phyloP scores from a whole-genome alignment of 345 rosid genomes.

The Eucalyptus decipiens region DNA sequence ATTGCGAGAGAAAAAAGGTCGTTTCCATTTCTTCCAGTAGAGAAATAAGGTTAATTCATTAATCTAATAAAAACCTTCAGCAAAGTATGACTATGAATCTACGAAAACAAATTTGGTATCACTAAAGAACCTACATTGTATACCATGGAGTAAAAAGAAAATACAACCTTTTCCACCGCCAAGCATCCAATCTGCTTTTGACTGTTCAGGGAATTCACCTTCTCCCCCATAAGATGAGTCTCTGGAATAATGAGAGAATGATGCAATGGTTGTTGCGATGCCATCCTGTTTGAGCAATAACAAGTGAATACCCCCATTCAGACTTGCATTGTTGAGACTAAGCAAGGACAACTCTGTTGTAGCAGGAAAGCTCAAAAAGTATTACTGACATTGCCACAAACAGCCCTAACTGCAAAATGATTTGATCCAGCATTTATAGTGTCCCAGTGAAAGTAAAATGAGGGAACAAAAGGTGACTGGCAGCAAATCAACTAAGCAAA shows the following conservation, averaged over 20 bases:
- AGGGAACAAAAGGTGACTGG: background rate
- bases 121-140: background rate
- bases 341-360: background rate
- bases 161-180: conserved; percentile 80
- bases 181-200: conserved; percentile 68
- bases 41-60: background rate
- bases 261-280: conserved; percentile 43
- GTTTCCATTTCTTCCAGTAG: background rate
- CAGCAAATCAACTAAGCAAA: background rate
- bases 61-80: background rate
- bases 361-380: background rate
- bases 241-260: conserved; percentile 51
- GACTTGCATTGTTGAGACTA: background rate
- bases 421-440: background rate
- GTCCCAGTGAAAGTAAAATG: background rate
- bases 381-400: background rate
- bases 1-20: background rate
- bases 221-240: conserved; percentile 12
- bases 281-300: conserved; percentile 49
- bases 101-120: background rate
- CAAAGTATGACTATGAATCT: background rate
- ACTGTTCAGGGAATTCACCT: conserved; percentile 17
- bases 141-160: background rate
- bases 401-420: background rate
- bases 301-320: background rate